These are phyloP conservation scores for Capsicum baccatum DNA, from an alignment of 257 asterid genomes.

Conservation along the genomic window DNA sequence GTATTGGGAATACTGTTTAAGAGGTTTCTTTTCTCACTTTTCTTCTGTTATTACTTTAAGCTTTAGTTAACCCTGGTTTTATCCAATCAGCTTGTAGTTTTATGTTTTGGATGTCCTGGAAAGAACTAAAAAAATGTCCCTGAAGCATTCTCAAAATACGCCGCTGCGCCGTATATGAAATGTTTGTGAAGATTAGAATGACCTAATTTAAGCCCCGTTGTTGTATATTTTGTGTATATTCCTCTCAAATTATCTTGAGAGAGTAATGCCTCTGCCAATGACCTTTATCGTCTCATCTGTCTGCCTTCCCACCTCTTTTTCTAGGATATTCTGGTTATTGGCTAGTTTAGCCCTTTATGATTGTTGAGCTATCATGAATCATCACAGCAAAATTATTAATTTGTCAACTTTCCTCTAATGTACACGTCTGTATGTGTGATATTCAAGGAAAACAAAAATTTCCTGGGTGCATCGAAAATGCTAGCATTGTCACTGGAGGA, in stretches of 20 bases:
- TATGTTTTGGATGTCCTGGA: not conserved
- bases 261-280: not conserved
- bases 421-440: not conserved
- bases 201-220: not conserved
- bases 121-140: not conserved
- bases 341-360: not conserved
- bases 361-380: not conserved
- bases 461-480: not conserved
- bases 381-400: not conserved
- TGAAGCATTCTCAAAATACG: not conserved
- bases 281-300: not conserved
- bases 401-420: constrained; percentile 1
- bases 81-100: not conserved
- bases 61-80: not conserved
- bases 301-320: not conserved
- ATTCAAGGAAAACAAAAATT: not conserved
- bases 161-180: not conserved
- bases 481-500: not conserved
- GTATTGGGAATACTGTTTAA: not conserved
- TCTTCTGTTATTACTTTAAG: not conserved
- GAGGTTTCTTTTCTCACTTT: not conserved
- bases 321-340: constrained; percentile 11
- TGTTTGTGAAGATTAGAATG: not conserved
- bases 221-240: not conserved
- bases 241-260: not conserved